Conservation (phyloP, 2,329 filamentous ascomycete species). For the Neonectria hederae region DNA sequence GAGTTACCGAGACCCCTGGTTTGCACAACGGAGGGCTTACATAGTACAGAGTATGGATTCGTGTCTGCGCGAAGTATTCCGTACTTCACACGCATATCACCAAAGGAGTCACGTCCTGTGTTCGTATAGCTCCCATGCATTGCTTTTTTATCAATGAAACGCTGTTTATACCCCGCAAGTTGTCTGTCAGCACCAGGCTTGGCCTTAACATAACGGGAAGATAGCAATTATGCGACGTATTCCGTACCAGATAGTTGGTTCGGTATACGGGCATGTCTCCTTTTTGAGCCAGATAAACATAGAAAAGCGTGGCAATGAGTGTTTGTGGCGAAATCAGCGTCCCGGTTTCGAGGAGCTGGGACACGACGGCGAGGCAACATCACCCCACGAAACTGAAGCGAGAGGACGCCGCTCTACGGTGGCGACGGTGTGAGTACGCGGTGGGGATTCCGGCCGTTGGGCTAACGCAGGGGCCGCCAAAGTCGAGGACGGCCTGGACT, state of each 20-base stretch:
- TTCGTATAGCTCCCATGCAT: slow-evolving; percentile 6
- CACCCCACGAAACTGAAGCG: slow-evolving; percentile 44
- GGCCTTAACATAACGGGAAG: slow-evolving; percentile 13
- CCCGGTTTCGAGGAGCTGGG: slow-evolving; percentile 23
- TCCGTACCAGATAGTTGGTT: slow-evolving; percentile 20
- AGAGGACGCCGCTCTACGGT: slow-evolving; percentile 38
- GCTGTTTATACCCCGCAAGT: slow-evolving; percentile 30
- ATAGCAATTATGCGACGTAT: background rate
- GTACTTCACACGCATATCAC: background rate
- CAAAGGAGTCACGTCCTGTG: background rate
- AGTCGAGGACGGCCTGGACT: slow-evolving; percentile 30
- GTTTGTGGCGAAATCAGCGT: slow-evolving; percentile 14
- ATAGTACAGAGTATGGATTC: slow-evolving; percentile 2
- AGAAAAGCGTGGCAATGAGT: slow-evolving; percentile 16
- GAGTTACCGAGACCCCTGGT: slow-evolving; percentile 4
- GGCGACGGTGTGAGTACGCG: slow-evolving; percentile 38
- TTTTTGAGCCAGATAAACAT: slow-evolving; percentile 20
- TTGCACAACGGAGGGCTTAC: slow-evolving; percentile 4
- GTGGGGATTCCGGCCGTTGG: slow-evolving; percentile 37
- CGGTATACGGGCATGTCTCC: slow-evolving; percentile 22
- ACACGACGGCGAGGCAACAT: slow-evolving; percentile 37
- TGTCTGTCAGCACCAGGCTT: slow-evolving; percentile 3
- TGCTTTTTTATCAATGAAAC: slow-evolving; percentile 20
- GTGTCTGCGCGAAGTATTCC: background rate
- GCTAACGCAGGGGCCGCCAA: slow-evolving; percentile 38